Percentiles rank a stretch among this genome's conserved stretches.
phyloP scores from a whole-genome alignment of 2,329 filamentous ascomycete species.

The Alternaria consortialis region DNA sequence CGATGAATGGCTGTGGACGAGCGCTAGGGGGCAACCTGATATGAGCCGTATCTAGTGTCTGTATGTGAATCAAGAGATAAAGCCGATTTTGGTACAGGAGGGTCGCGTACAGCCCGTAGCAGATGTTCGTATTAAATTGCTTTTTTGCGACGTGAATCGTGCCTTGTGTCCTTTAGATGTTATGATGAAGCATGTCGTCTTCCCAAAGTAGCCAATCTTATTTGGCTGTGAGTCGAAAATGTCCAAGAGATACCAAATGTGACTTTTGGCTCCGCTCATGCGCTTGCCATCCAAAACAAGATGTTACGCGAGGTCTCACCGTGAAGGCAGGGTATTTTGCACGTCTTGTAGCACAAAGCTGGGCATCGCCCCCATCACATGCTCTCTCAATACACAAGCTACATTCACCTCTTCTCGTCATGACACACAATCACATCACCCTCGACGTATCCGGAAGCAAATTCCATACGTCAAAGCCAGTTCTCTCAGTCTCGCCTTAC shows the following conservation, averaged over 20 bases:
- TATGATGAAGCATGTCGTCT: neutral
- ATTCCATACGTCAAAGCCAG: neutral
- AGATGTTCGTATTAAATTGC: neutral
- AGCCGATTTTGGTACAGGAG: neutral
- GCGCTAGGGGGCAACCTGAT: neutral
- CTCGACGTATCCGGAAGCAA: neutral
- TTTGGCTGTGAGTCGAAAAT: neutral
- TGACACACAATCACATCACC: neutral
- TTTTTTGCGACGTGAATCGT: neutral
- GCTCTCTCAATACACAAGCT: neutral
- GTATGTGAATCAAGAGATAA: neutral
- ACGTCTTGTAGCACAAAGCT: neutral
- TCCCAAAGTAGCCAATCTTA: neutral
- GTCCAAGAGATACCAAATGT: neutral
- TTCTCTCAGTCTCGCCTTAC: slow-evolving; percentile 4
- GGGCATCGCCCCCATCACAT: neutral
- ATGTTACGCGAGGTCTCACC: neutral
- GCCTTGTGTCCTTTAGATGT: neutral
- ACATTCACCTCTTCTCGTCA: neutral
- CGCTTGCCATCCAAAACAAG: neutral
- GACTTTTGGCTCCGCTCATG: neutral
- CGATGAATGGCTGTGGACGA: neutral
- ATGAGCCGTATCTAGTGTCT: neutral
- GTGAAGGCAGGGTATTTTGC: neutral
- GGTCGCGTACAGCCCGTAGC: neutral